phyloP scores from a whole-genome alignment of 75 land plant species.

The Selaginella tamariscina region DNA sequence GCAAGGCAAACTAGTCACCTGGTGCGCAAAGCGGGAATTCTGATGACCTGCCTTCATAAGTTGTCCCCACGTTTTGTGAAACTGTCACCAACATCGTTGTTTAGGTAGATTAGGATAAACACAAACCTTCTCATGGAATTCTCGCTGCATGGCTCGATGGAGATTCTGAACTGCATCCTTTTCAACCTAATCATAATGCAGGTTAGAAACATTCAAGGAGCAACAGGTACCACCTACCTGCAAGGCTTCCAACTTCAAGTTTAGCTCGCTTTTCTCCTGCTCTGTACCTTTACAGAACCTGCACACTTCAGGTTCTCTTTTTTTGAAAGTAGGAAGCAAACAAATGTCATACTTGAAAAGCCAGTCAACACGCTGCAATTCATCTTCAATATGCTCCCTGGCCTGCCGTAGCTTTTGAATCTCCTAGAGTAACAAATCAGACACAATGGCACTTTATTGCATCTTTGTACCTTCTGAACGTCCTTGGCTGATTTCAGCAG shows the following conservation, averaged over 20 bases:
- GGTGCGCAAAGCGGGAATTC: background rate
- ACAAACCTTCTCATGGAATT: background rate
- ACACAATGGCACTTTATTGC: no score
- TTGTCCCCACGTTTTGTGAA: background rate
- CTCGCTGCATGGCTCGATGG: background rate
- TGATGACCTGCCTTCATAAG: background rate
- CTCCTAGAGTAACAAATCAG: background rate
- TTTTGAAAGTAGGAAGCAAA: background rate
- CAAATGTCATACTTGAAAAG: background rate
- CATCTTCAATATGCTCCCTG: background rate
- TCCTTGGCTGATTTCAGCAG: background rate
- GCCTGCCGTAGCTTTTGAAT: background rate
- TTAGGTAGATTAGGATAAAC: background rate
- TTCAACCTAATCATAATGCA: background rate
- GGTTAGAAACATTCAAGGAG: background rate
- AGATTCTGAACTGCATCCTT: background rate
- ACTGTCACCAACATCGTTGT: background rate
- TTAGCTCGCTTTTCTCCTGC: background rate
- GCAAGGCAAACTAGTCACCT: no score
- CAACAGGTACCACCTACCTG: background rate
- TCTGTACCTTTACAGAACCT: background rate
- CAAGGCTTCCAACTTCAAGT: background rate
- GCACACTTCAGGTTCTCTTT: background rate
- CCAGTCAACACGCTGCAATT: background rate
- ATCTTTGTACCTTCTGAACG: background rate